Conservation (phyloP, 108 stramenopile species). For the Cyclostephanos tholiformis region DNA sequence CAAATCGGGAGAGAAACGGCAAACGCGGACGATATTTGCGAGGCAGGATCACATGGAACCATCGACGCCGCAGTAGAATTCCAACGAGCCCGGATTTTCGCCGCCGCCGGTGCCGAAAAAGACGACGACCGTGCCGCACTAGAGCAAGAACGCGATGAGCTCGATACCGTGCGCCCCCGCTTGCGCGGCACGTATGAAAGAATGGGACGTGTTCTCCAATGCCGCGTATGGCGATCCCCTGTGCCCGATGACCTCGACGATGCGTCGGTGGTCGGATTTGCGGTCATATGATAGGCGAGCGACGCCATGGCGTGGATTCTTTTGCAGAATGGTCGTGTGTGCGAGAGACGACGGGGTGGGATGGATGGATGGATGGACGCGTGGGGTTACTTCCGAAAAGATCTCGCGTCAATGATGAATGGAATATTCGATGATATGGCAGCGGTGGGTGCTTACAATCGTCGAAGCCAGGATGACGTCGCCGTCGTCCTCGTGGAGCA, state of each 20-base stretch:
- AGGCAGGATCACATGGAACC: conserved; percentile 52
- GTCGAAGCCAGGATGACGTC: too few relatives aligned
- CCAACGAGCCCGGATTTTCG: conserved; percentile 60
- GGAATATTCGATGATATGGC: too few relatives aligned
- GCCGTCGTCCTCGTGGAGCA: too few relatives aligned
- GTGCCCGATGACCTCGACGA: conserved; percentile 57
- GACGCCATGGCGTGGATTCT: neutral
- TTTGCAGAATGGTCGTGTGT: too few relatives aligned
- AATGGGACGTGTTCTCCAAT: conserved; percentile 74
- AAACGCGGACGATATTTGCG: too few relatives aligned
- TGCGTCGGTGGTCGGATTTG: neutral
- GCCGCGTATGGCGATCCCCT: conserved; percentile 77
- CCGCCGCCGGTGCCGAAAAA: conserved; percentile 79
- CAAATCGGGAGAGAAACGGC: too few relatives aligned
- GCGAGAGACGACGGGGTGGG: neutral
- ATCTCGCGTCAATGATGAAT: too few relatives aligned
- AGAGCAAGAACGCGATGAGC: conserved; percentile 71
- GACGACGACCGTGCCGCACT: conserved; percentile 69
- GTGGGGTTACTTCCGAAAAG: too few relatives aligned
- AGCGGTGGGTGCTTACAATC: too few relatives aligned
- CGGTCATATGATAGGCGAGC: neutral
- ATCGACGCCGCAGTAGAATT: conserved; percentile 58
- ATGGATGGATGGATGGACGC: too few relatives aligned
- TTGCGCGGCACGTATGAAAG: conserved; percentile 54
- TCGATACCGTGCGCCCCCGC: conserved; percentile 72